phyloP scores from a whole-genome alignment of 208 protist genomes.

The Strigomonas culicis region DNA sequence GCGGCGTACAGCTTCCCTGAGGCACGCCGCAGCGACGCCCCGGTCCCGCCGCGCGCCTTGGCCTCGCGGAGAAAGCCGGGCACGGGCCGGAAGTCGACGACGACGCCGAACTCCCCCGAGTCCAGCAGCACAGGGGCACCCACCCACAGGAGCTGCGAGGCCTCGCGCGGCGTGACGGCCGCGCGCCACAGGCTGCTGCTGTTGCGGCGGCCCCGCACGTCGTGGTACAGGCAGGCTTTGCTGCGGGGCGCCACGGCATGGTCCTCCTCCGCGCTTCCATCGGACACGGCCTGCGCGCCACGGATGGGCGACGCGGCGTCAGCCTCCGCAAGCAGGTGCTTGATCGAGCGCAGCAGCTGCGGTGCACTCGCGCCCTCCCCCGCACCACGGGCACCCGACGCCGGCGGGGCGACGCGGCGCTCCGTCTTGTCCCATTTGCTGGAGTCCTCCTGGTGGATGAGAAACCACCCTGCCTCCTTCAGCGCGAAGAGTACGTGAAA shows the following conservation, averaged over 20 bases:
- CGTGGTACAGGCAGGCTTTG: neutral
- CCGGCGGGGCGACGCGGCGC: neutral
- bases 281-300: neutral
- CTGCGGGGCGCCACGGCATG: too few relatives aligned
- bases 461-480: slow-evolving; percentile 21
- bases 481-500: neutral
- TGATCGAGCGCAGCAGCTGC: neutral
- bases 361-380: neutral
- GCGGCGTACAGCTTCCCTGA: too few relatives aligned
- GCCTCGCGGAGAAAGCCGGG: slow-evolving; percentile 9
- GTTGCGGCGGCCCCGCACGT: slow-evolving; percentile 1
- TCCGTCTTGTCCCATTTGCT: slow-evolving; percentile 19
- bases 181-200: slow-evolving; percentile 41
- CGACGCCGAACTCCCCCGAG: slow-evolving; percentile 21
- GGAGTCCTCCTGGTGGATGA: slow-evolving; percentile 46
- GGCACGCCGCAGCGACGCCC: neutral
- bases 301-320: neutral
- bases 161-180: slow-evolving; percentile 14
- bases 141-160: slow-evolving; percentile 25
- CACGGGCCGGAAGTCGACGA: slow-evolving; percentile 34
- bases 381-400: too few relatives aligned
- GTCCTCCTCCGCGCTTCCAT: too few relatives aligned
- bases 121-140: slow-evolving; percentile 25
- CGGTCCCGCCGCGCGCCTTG: neutral
- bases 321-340: neutral